Base-by-base conservation (phyloP, 2,329 filamentous ascomycete species). In the Dothideomycetidae sp. region DNA sequence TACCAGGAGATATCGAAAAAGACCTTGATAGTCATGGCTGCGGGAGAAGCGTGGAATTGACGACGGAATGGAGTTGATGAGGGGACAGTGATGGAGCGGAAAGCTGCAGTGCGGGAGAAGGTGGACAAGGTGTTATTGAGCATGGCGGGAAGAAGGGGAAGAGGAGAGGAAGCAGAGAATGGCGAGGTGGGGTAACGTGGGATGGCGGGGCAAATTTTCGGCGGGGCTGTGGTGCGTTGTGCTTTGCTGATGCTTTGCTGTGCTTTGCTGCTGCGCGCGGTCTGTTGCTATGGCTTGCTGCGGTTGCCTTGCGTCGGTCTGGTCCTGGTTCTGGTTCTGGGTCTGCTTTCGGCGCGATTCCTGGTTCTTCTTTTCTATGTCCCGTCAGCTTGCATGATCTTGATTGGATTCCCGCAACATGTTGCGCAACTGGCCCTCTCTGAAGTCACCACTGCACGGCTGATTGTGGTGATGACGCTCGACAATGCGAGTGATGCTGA, bases 11-110 rank as follows among this genome's bases (percentile, higher is more conserved):
- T 44, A 39, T 54, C 43, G 41, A 71, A 75, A 67, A 69, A 83
- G 66, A 75, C 75, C 60, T 78, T 75, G 60, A 73, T 64, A 57
- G 68, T 65, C 84, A 93, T 93, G 62, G 70, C 77, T 68, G 71
- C 65, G 55, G 78, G 63, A 59, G 81, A 69, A 54, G 73, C 67
- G 59, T 71, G 66, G 57, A 78, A 78, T 48, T 38, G 36, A 32
- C 36, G 36, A 32, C 36, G 36, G 17, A 38, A 38, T 38, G 31
- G 36, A 38, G 31, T 29, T 31, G 36, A 38, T 38, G 28, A 32
- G n/a, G 36, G 18, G 14, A 38, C 29, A 21, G 21, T 38, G 36
- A 42, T 46, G 35, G 41, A 33, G 36, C 36, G 30, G 29, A 21
- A 19, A 34, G 21, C 18, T 31, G 34, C 29, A 9, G 39, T 21